These are phyloP conservation scores for Solanum ossicruentum DNA, from an alignment of 257 asterid genomes.

Conservation along the genomic window DNA sequence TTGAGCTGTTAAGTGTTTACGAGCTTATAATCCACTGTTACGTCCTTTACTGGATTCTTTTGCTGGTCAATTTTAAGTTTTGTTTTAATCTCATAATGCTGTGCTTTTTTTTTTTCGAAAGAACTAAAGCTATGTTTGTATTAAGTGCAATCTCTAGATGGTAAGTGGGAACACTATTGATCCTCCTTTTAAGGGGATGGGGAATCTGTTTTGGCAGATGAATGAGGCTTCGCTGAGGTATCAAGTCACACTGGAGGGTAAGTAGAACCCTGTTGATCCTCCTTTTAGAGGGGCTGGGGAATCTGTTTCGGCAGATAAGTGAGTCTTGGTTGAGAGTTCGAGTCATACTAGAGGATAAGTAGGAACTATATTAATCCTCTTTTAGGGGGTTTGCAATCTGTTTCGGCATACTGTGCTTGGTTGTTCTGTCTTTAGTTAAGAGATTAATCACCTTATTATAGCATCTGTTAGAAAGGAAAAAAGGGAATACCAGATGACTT, in stretches of 20 bases:
- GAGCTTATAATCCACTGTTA: not conserved
- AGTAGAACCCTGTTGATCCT: not conserved
- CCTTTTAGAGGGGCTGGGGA: not conserved
- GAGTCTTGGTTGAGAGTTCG: not conserved
- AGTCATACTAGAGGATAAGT: not conserved
- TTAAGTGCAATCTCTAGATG: not conserved
- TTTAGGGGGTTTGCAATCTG: not conserved
- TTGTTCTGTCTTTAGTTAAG: not conserved
- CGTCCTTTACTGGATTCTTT: not conserved
- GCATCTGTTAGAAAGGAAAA: not conserved
- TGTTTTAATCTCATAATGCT: not conserved
- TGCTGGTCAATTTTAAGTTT: not conserved
- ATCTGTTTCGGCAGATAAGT: not conserved
- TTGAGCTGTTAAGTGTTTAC: not conserved
- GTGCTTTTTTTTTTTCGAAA: not conserved
- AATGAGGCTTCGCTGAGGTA: not conserved
- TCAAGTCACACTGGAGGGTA: not conserved
- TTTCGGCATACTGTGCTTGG: not conserved
- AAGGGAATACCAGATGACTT: not conserved
- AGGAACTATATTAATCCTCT: not conserved
- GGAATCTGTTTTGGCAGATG: not conserved
- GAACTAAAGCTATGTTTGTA: not conserved
- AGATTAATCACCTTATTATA: not conserved
- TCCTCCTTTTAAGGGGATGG: too few relatives aligned
- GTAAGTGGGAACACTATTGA: too few relatives aligned